Evolutionary conservation across 345 rosid species (phyloP).

Genomic region (Reutealis trisperma): DNA sequence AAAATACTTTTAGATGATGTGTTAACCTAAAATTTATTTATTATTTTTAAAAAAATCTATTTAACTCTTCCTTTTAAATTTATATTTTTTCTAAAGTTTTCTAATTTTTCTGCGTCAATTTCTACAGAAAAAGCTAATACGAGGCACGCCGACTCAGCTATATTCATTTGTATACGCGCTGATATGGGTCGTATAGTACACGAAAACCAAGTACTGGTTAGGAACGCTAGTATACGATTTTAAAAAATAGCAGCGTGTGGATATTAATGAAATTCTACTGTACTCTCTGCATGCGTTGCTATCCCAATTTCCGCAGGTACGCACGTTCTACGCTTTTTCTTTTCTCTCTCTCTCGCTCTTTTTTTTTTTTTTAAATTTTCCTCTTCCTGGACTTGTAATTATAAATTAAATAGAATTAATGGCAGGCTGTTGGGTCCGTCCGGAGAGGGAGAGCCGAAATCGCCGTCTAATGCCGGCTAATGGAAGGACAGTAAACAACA

Average conservation of each 20-base stretch:
- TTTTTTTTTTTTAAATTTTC: background rate
- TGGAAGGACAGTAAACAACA: slow-evolving; percentile 5
- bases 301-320: slow-evolving; percentile 20
- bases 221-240: background rate
- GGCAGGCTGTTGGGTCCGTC: slow-evolving; percentile 29
- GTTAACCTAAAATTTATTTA: too few species aligned
- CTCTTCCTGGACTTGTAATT: background rate
- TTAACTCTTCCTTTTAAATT: too few species aligned
- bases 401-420: slow-evolving; percentile 21
- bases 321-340: slow-evolving; percentile 15
- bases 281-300: background rate
- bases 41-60: too few species aligned
- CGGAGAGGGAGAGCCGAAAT: background rate
- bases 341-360: too few species aligned
- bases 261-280: background rate
- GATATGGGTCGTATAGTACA: accelerated
- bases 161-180: slow-evolving; percentile 7
- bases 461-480: slow-evolving; percentile 38
- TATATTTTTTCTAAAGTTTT: too few species aligned
- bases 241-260: background rate
- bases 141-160: slow-evolving; percentile 23
- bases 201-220: background rate
- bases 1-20: too few species aligned
- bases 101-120: background rate
- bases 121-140: background rate